Evolutionary conservation across 495 filamentous ascomycete genomes (phyloP), one percentile per base, ranked within the genome.

Genomic region (Corynascus novoguineensis): DNA sequence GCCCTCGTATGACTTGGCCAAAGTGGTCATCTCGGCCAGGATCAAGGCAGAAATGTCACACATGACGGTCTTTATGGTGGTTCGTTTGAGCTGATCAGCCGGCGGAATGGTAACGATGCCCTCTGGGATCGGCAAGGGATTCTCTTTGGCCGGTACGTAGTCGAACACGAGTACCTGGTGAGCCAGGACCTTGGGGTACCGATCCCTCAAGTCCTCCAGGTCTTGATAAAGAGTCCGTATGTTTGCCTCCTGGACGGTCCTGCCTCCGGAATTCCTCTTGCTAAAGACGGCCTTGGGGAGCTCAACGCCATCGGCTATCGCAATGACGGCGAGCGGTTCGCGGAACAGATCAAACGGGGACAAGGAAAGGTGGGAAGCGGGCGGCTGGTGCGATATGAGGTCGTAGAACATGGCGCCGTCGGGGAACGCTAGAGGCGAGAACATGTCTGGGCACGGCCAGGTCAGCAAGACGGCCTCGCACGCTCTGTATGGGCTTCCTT

Each of bases 11-110:
- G 87, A 89, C 60, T 84, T 92, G 56, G 91, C 92, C 58, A 95
- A 83, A 5, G 83, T 86, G 29, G 88, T 88, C 79, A 99, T 81
- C 66, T 97, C 92, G 10, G 86, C 88, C 22, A 99, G 77, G 37
- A 99, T 72, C 17, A 87, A 64, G 19, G 89, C 86, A 5, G 90
- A 92, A 45, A 96, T 81, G 71, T 97, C 91, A 66, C 93, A 96
- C 78, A 97, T 85, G 59, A 95, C 82, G 3, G 90, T 96, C 70
- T 93, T 96, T 76, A 95, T 92, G 4, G 89, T 96, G n/a, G 90
- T 95, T 42, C 83, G 81, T 67, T 84, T 88, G 32, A 83, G 88
- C 19, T 82, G 76, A 54, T 85, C 79, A 17, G 76, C 75, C 0
- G 84, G 79, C n/a, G 90, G 91, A 15, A 98, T 83, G 49, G 84